These are phyloP conservation scores for Pichia thaimueangensis DNA, from an alignment of 805 yeast species.

Conservation along the genomic window DNA sequence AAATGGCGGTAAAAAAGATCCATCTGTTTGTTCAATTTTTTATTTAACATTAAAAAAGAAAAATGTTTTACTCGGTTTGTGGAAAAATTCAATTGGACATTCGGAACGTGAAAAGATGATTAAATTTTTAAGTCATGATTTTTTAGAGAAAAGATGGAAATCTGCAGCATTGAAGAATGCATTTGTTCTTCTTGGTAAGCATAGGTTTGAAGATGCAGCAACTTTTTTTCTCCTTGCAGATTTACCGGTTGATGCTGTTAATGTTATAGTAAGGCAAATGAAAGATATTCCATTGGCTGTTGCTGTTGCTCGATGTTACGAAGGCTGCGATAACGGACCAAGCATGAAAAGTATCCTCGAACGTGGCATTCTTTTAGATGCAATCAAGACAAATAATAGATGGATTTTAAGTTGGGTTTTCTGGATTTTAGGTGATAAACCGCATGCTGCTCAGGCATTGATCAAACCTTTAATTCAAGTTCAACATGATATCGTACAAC, in stretches of 20 bases:
- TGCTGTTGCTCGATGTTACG: slow-evolving; percentile 73
- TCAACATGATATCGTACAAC: slow-evolving; percentile 22
- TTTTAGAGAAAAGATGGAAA: slow-evolving; percentile 68
- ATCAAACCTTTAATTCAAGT: slow-evolving; percentile 46
- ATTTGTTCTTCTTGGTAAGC: slow-evolving; percentile 82
- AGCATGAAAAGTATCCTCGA: slow-evolving; percentile 44
- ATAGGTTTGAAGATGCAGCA: slow-evolving; percentile 82
- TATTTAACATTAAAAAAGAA: slow-evolving; percentile 77
- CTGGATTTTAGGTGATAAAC: slow-evolving; percentile 52
- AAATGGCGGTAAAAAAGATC: slow-evolving; percentile 50
- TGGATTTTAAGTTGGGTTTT: slow-evolving; percentile 81
- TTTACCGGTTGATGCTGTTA: slow-evolving; percentile 68
- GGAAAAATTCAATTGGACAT: slow-evolving; percentile 74
- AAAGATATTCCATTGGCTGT: slow-evolving; percentile 69
- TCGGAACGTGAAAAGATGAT: slow-evolving; percentile 80
- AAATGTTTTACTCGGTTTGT: slow-evolving; percentile 67
- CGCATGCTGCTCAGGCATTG: slow-evolving; percentile 55
- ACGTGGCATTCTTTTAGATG: slow-evolving; percentile 46
- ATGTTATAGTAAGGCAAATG: slow-evolving; percentile 62
- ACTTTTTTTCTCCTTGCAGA: slow-evolving; percentile 78
- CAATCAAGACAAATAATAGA: slow-evolving; percentile 58
- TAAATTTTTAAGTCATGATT: slow-evolving; percentile 71
- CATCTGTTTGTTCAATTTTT: slow-evolving; percentile 64
- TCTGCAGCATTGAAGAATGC: slow-evolving; percentile 92
- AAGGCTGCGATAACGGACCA: slow-evolving; percentile 50